Evolutionary conservation across 495 filamentous ascomycete species (phyloP), one percentile per base, ranked within the genome.

Genomic region (Glarea lozoyensis): DNA sequence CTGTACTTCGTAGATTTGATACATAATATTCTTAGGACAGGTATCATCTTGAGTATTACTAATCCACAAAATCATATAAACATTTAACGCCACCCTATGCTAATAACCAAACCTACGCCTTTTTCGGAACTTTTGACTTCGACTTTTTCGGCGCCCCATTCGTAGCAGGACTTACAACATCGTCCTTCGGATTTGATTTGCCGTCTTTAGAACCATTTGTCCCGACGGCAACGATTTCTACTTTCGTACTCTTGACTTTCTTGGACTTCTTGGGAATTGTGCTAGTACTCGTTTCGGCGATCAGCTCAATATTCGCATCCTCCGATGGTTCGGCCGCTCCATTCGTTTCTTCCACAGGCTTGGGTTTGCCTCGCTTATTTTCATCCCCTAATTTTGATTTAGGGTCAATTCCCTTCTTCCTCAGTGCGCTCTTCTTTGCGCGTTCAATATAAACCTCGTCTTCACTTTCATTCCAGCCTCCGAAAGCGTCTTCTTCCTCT

Each of bases 381-480:
- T 4, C 42, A 25, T 48, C 49, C 2, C 46, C 40, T 22, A 30
- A 46, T 18, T 43, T 39, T 1, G 53, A 47, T 29, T 62, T 68
- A 7, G 69, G 73, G 55, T 77, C 66, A 41, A 75, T 48, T 41
- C 73, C 70, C 19, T 72, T 72, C 45, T 57, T 72, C 44, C 69
- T 64, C 64, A 77, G 65, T 17, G 66, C 67, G 44, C 70, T 75
- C 49, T 71, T 70, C 60, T 70, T 85, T 34, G 87, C 84, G 46
- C 86, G 83, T 58, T 95, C 64, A 37, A 81, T 80, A 59, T 78
- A 77, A 16, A 87, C 82, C 43, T 82, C 67, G 58, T 87, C 84
- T 54, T 93, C 89, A 12, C 88, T 71, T 11, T 80, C 79, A 50
- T 94, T 86, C 75, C 94, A 96, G 40, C 84, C 86, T 38, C 87